These are phyloP conservation scores for Kwoniella botswanensis DNA, from an alignment of 768 basidiomycete species.

Conservation along the genomic window DNA sequence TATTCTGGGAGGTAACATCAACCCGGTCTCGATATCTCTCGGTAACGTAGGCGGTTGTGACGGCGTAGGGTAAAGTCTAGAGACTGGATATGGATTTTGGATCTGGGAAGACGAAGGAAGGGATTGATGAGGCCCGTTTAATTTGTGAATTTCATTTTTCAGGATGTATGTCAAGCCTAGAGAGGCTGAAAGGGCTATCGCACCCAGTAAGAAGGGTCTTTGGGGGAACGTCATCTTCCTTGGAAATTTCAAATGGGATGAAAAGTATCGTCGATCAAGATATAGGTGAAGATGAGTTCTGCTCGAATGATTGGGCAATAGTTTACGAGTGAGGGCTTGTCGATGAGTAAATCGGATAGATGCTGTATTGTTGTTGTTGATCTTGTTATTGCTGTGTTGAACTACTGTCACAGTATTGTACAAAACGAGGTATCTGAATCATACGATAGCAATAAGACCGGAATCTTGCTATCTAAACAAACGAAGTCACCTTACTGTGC, in stretches of 20 bases:
- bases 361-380: too few species aligned
- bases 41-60: too few species aligned
- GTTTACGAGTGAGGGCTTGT: too few species aligned
- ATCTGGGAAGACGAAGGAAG: background rate
- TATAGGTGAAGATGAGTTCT: background rate
- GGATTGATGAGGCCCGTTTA: background rate
- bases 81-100: background rate
- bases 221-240: background rate
- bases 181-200: background rate
- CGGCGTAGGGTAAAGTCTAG: background rate
- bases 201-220: background rate
- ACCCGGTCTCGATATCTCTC: background rate
- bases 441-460: too few species aligned
- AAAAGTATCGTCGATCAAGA: background rate
- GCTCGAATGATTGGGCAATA: too few species aligned
- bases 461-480: too few species aligned
- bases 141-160: background rate
- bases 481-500: too few species aligned
- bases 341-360: too few species aligned
- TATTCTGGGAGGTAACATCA: conserved; percentile 2
- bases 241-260: background rate
- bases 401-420: too few species aligned
- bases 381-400: too few species aligned
- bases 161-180: background rate
- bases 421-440: too few species aligned